Evolutionary conservation across 768 basidiomycete genomes (phyloP), one percentile per base, ranked within the genome.

Genomic region (Vishniacozyma victoriae): DNA sequence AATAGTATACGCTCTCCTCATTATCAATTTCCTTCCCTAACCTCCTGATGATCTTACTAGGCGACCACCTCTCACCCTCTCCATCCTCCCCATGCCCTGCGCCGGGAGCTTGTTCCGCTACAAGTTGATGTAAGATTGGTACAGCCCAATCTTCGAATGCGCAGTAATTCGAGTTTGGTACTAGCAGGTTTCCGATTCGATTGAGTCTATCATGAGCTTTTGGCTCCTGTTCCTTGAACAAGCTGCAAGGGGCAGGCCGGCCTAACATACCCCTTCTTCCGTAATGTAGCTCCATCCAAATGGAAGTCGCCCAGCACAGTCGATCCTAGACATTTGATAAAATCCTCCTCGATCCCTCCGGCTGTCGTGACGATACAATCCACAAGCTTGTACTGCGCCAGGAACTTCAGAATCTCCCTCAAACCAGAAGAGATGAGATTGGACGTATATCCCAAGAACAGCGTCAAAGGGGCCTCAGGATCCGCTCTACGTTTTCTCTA

Each of bases 131-230:
- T 35, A 99, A 79, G 47, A 96, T 87, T 2, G 95, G 95, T 16
- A 82, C 83, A n/a, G 97, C 80, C 95, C 95, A 99, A 70, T 97
- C 93, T 74, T 99, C 95, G 60, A 97, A 99, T 64, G 87, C 85
- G 82, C 95, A 97, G 73, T 99, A 99, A 69, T 97, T 97, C 62
- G 95, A 89, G 67, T 99, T 99, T 3, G 95, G 95, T 2, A 99
- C 82, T 48, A 99, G 75, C 35, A 99, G 80, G 65, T 99, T 99
- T 25, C 95, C 95, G 53, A 97, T 90, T 27, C 95, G 82, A 63
- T 99, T 99, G 79, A 99, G 82, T n/a, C 70, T 72, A 49, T 23
- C 14, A n/a, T 18, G 16, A 5, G 1, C 33, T 11, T 29, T 5
- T 5, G 23, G 15, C 22, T 14, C 44, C 15, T 41, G 13, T 5